Base-by-base conservation (phyloP, 2,329 filamentous ascomycete species). In the Incumbomyces delicatus region DNA sequence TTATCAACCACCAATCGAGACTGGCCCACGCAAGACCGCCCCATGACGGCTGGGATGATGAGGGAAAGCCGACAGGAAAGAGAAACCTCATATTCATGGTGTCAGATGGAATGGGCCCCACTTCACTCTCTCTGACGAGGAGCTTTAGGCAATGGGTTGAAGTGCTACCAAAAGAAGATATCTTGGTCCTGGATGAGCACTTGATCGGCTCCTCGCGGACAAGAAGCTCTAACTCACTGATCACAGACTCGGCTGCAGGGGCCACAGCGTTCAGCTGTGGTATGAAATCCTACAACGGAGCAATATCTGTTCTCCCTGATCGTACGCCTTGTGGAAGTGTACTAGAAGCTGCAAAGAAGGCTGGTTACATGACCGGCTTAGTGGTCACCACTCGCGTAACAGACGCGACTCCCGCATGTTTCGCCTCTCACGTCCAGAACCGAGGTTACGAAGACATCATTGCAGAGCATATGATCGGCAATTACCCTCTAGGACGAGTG, bases 1-100 rank as follows among this genome's bases (percentile, higher is more conserved):
- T 85, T 13, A 85, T 87, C 60, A 87, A 95, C 64, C 76, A 80
- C 57, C 73, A 79, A 47, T 32, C 36, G 18, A 46, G 22, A 41
- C 35, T 63, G 34, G 58, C 53, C 47, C 61, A 61, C 41, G 48
- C 60, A 52, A 54, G 45, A 50, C 30, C 51, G 52, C 10, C 58
- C 54, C 48, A 57, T 46, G 50, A 53, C 41, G 55, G 58, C 38
- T 68, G 65, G 65, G 63, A 63, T 10, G 61, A 63, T 27, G 60
- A 58, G 48, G 63, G 63, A 16, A 70, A 68, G 52, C 70, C 73
- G 47, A 66, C 59, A 22, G 78, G 80, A 44, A 98, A 96, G 73
- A 78, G 87, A 46, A 98, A 96, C 66, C 74, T 98, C 44, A 83
- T 98, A 58, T 96, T 98, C 72, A 98, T 98, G 92, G 90, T 98